phyloP scores from a whole-genome alignment of 176 grass and related monocot genomes.

The Carex pumila region DNA sequence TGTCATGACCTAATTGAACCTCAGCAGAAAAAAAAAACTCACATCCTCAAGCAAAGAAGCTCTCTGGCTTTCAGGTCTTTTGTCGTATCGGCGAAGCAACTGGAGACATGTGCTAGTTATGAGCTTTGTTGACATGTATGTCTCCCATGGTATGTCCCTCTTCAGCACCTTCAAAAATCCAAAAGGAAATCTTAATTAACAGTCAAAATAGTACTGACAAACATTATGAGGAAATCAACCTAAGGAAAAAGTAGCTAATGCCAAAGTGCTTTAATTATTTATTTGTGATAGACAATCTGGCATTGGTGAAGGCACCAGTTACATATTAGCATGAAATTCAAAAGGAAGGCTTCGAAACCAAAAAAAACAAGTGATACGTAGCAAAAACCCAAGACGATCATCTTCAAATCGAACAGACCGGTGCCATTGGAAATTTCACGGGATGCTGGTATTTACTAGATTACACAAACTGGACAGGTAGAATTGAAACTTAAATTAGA shows the following conservation, averaged over 20 bases:
- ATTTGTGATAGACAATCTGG: neutral
- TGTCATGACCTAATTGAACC: neutral
- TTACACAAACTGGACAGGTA: neutral
- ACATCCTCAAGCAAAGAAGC: constrained; percentile 88
- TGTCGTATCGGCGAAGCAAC: constrained; percentile 71
- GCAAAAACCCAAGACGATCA: neutral
- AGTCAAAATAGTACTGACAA: neutral
- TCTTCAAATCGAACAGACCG: neutral
- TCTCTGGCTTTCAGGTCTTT: constrained; percentile 63
- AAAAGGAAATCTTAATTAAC: constrained; percentile 14
- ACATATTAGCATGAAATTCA: constrained; percentile 4
- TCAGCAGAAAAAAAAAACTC: constrained; percentile 20
- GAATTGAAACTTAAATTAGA: neutral
- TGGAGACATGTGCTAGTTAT: constrained; percentile 78
- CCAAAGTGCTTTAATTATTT: neutral
- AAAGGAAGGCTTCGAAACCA: neutral
- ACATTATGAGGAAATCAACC: neutral
- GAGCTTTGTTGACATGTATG: constrained; percentile 88
- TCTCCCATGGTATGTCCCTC: constrained; percentile 95
- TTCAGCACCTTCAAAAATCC: constrained; percentile 79
- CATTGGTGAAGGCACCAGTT: neutral
- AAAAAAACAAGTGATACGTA: neutral
- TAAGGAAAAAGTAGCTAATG: constrained; percentile 2
- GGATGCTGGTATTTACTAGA: neutral
- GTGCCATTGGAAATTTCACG: neutral